phyloP scores from a whole-genome alignment of 2,329 filamentous ascomycete genomes.

The Diaporthe citri region DNA sequence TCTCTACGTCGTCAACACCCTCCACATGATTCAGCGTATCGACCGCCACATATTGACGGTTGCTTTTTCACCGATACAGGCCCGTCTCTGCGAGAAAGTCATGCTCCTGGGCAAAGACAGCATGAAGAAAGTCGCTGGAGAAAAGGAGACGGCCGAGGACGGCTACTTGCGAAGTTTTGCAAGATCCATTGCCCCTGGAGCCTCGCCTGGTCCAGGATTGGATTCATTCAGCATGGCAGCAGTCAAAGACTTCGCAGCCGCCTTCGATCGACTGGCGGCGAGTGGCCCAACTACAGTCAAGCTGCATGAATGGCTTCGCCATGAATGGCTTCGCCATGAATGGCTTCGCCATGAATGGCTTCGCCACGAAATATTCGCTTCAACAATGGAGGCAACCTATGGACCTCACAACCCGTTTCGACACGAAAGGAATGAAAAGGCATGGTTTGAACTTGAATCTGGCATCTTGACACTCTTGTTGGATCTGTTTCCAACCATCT shows the following conservation, averaged over 20 bases:
- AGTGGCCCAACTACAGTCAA: neutral
- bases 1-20: conserved; percentile 25
- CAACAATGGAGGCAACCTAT: conserved; percentile 23
- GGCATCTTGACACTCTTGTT: neutral
- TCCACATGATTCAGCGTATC: conserved; percentile 15
- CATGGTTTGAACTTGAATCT: conserved; percentile 17
- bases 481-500: neutral
- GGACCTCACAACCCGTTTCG: conserved; percentile 28
- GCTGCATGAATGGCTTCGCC: conserved; percentile 24
- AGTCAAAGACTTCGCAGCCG: neutral
- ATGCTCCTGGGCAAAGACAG: neutral
- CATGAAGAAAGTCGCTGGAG: conserved; percentile 1
- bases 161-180: neutral
- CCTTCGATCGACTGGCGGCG: neutral
- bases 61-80: conserved; percentile 6
- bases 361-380: conserved; percentile 6
- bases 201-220: conserved; percentile 14
- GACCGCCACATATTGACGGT: conserved; percentile 12
- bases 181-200: neutral
- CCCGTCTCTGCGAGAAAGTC: conserved; percentile 5
- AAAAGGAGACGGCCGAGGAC: neutral
- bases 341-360: too few species aligned
- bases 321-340: too few species aligned
- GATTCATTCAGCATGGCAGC: conserved; percentile 11
- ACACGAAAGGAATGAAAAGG: neutral